Base-by-base conservation (phyloP, 2,329 filamentous ascomycete genomes). In the Shiraia bambusicola region DNA sequence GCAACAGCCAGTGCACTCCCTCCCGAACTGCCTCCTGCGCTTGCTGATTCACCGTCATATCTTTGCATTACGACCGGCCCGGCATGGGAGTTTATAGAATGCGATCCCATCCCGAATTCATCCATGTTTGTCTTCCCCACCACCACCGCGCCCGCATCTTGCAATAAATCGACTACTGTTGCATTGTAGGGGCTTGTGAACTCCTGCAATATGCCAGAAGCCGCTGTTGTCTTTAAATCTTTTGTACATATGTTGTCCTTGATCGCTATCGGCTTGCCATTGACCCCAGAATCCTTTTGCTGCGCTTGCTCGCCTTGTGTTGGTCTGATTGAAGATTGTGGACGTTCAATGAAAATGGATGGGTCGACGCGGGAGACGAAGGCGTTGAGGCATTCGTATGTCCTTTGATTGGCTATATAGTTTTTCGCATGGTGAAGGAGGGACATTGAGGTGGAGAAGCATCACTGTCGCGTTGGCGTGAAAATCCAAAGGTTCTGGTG, bases 61-160 rank as follows among this genome's bases (percentile, higher is more conserved):
- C 72, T 49, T 17, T 48, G 42, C 42, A 62, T 47, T 35, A 42
- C 54, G 4, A 92, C 86, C 1, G 80, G 65, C 1, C 87, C 87
- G 56, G 84, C 82, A 40, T 76, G 70, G 1, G 88, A 90, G 58
- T 84, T 72, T 14, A 76, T 78, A 1, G 84, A 86, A 63, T 95
- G 85, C 7, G 89, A 94, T 2, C 90, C 90, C 91, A 95, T 95
- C 19, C 91, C 90, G 65, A 95, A 95, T 65, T 95, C 93, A 70
- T 97, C 93, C 76, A 97, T 83, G 65, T 95, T 95, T 2, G 89
- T 91, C 69, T 95, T 95, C 6, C 86, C 86, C 1, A 83, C 76
- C 2, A 92, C 66, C 5, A 78, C 66, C 5, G 81, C 83, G 29
- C 85, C 86, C 4, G 79, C 76, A 19, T 73, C 64, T 41, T 79